phyloP scores from a whole-genome alignment of 2,329 filamentous ascomycete genomes.

The Parastagonospora nodorum region DNA sequence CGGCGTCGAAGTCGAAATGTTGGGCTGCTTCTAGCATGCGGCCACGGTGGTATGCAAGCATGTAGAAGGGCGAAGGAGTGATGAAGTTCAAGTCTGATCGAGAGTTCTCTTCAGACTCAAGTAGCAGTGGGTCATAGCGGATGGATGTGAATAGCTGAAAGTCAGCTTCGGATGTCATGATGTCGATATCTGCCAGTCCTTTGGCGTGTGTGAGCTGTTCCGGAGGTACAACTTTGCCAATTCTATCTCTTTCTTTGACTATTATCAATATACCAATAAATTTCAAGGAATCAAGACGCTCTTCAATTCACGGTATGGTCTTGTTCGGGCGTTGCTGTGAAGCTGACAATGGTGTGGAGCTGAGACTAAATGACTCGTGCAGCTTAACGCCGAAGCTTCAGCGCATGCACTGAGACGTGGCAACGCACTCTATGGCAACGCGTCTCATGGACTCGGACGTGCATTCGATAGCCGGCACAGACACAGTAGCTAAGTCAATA shows the following conservation, averaged over 20 bases:
- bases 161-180: conserved; percentile 25
- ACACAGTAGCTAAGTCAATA: not conserved
- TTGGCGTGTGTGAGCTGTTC: not conserved
- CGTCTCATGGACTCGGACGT: too few relatives aligned
- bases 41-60: conserved; percentile 78
- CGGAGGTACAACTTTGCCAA: too few relatives aligned
- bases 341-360: too few relatives aligned
- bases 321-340: too few relatives aligned
- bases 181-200: not conserved
- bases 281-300: too few relatives aligned
- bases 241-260: not conserved
- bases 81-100: conserved; percentile 56
- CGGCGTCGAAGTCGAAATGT: conserved; percentile 54
- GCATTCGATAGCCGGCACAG: not conserved
- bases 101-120: conserved; percentile 46
- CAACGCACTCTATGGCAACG: not conserved
- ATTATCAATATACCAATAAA: not conserved
- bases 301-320: too few relatives aligned
- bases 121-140: conserved; percentile 46
- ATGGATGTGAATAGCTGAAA: conserved; percentile 49
- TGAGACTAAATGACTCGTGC: too few relatives aligned
- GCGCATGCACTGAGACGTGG: conserved; percentile 3
- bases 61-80: conserved; percentile 71
- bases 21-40: conserved; percentile 68
- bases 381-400: not conserved